Conservation (phyloP, 805 yeast species). For the Crinitomyces ghanaensis region DNA sequence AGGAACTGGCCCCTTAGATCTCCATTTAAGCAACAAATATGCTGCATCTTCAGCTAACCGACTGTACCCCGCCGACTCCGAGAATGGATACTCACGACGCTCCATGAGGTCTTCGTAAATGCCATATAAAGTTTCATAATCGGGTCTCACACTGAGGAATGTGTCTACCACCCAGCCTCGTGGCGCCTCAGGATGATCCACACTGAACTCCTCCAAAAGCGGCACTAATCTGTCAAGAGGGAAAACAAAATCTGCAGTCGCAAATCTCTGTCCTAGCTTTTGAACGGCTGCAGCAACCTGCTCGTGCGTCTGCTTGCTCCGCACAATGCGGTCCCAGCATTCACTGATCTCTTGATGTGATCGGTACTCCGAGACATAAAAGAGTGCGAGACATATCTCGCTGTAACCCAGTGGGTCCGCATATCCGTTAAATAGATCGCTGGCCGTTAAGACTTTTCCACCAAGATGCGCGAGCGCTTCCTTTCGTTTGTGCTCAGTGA, state of each 20-base stretch:
- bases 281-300: slow-evolving; percentile 28
- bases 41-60: slow-evolving; percentile 20
- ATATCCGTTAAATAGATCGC: slow-evolving; percentile 73
- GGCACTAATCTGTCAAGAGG: slow-evolving; percentile 65
- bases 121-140: slow-evolving; percentile 18
- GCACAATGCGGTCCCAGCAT: slow-evolving; percentile 69
- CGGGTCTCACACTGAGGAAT: slow-evolving; percentile 26
- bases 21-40: slow-evolving; percentile 18
- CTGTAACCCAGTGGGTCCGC: slow-evolving; percentile 83
- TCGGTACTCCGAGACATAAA: slow-evolving; percentile 75
- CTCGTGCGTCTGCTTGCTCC: slow-evolving; percentile 29
- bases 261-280: slow-evolving; percentile 51
- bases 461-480: slow-evolving; percentile 46
- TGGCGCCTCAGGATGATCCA: slow-evolving; percentile 32
- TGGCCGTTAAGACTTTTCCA: slow-evolving; percentile 53
- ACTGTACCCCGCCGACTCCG: slow-evolving; percentile 15
- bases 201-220: slow-evolving; percentile 46
- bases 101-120: slow-evolving; percentile 22
- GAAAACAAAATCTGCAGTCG: slow-evolving; percentile 64
- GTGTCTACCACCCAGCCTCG: slow-evolving; percentile 31
- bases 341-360: slow-evolving; percentile 70
- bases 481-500: slow-evolving; percentile 35
- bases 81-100: slow-evolving; percentile 23
- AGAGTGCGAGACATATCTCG: slow-evolving; percentile 66
- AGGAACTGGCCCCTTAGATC: slow-evolving; percentile 6